phyloP scores from a whole-genome alignment of 1,284 basidiomycete genomes.

The Ustilago trichophora region DNA sequence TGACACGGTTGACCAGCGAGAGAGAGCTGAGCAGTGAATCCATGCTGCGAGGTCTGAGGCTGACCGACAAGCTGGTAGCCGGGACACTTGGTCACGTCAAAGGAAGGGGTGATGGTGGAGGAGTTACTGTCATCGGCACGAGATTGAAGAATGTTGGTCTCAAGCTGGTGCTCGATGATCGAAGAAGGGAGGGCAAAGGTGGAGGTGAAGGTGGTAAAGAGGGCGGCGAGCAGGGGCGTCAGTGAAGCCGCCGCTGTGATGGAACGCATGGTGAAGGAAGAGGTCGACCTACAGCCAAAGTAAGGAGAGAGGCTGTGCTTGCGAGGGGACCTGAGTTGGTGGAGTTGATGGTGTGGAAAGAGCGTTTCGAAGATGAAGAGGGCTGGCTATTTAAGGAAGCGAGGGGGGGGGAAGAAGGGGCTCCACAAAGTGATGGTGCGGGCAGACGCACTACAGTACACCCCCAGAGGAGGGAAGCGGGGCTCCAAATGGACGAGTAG shows the following conservation, averaged over 20 bases:
- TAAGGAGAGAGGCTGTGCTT: neutral
- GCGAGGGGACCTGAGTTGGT: neutral
- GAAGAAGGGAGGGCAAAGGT: slow-evolving; percentile 23
- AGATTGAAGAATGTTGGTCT: slow-evolving; percentile 21
- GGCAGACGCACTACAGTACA: no score
- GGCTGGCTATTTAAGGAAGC: slow-evolving; percentile 6
- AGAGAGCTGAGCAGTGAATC: slow-evolving; percentile 72
- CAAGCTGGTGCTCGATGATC: slow-evolving; percentile 15
- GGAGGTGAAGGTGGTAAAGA: slow-evolving; percentile 17
- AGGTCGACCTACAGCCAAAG: neutral
- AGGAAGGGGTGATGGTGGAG: slow-evolving; percentile 22
- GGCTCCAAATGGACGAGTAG: slow-evolving; percentile 2
- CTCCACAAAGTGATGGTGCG: no score
- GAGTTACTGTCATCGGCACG: slow-evolving; percentile 13
- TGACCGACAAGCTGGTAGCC: slow-evolving; percentile 49
- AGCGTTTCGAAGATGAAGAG: no score
- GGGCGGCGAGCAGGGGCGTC: slow-evolving; percentile 26
- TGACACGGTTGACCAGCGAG: slow-evolving; percentile 75
- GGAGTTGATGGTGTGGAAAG: neutral
- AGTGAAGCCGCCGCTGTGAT: slow-evolving; percentile 24
- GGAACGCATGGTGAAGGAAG: slow-evolving; percentile 20
- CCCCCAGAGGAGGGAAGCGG: neutral
- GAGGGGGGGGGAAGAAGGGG: no score
- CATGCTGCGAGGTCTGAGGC: slow-evolving; percentile 54
- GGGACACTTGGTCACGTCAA: slow-evolving; percentile 36